Percentiles rank a stretch among this genome's conserved stretches.
Evolutionary conservation across 208 protist genomes (phyloP).

Genomic region (Kentomonas sorsogonicus): DNA sequence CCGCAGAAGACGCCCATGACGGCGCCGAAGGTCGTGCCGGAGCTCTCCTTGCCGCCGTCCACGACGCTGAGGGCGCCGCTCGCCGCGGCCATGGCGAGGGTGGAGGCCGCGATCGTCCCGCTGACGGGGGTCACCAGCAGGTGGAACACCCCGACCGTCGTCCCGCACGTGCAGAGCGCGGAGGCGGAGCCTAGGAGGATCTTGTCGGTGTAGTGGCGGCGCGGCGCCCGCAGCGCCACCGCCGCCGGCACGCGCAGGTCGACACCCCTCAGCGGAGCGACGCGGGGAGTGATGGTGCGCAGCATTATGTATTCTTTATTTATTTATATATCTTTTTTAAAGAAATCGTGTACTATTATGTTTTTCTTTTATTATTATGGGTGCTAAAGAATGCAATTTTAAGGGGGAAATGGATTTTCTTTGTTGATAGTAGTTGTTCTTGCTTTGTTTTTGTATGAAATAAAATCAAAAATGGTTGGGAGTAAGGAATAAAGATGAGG

Average conservation of each 20-base stretch:
- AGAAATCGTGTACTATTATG: too few relatives aligned
- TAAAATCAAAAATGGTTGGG: too few relatives aligned
- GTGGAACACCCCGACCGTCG: conserved; percentile 74
- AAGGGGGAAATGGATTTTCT: too few relatives aligned
- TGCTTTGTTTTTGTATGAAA: too few relatives aligned
- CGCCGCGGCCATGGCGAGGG: conserved; percentile 53
- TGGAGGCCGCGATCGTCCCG: conserved; percentile 45
- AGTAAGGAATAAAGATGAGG: too few relatives aligned
- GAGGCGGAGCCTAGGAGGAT: conserved; percentile 62
- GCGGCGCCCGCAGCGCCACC: conserved; percentile 20
- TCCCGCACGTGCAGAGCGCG: conserved; percentile 49
- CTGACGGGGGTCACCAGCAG: conserved; percentile 77
- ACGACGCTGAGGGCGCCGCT: conserved; percentile 67
- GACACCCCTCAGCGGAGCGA: background rate
- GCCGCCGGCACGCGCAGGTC: conserved; percentile 5
- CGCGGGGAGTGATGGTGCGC: background rate
- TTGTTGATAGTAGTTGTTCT: too few relatives aligned
- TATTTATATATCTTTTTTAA: too few relatives aligned
- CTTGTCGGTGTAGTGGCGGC: conserved; percentile 71
- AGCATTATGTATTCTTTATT: background rate
- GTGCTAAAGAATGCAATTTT: too few relatives aligned
- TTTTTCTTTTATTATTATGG: conserved; percentile 2
- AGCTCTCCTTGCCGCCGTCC: conserved; percentile 63
- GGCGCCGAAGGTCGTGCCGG: conserved; percentile 69
- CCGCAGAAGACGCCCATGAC: conserved; percentile 75